These are phyloP conservation scores for Cylindrotheca closterium DNA, from an alignment of 108 stramenopile species.

Conservation along the genomic window DNA sequence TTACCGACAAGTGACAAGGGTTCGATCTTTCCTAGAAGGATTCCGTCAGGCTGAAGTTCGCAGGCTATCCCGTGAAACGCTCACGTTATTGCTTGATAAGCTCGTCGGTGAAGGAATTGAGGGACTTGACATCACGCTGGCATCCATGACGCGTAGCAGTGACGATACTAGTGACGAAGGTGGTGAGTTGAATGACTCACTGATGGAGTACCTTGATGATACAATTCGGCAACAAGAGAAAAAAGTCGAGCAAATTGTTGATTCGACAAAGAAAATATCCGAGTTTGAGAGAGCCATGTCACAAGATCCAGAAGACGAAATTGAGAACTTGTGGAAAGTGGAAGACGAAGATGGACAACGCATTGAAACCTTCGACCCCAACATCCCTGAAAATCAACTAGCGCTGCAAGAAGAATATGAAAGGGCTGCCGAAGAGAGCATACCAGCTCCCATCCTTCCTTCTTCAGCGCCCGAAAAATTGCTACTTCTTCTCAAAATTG, in stretches of 20 bases:
- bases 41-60: conserved; percentile 79
- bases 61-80: conserved; percentile 71
- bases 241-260: conserved; percentile 51
- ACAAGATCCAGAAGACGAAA: conserved; percentile 28
- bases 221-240: conserved; percentile 79
- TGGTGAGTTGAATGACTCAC: conserved; percentile 77
- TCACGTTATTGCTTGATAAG: conserved; percentile 73
- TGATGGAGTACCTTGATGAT: conserved; percentile 77
- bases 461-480: conserved; percentile 65
- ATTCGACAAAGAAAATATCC: conserved; percentile 14
- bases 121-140: conserved; percentile 68
- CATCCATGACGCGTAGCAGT: conserved; percentile 65
- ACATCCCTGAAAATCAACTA: conserved; percentile 51
- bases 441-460: conserved; percentile 17
- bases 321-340: conserved; percentile 66
- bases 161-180: conserved; percentile 58
- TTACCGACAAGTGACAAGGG: conserved; percentile 75
- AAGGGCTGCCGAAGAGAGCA: conserved; percentile 21
- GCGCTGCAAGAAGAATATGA: conserved; percentile 57
- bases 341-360: conserved; percentile 65
- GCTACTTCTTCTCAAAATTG: conserved; percentile 65
- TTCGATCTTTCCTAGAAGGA: conserved; percentile 79
- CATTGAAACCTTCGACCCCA: conserved; percentile 81
- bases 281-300: conserved; percentile 8
- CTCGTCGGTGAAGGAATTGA: conserved; percentile 74